Evolutionary conservation across 208 protist genomes (phyloP).

Genomic region (Leptomonas pyrrhocoris): DNA sequence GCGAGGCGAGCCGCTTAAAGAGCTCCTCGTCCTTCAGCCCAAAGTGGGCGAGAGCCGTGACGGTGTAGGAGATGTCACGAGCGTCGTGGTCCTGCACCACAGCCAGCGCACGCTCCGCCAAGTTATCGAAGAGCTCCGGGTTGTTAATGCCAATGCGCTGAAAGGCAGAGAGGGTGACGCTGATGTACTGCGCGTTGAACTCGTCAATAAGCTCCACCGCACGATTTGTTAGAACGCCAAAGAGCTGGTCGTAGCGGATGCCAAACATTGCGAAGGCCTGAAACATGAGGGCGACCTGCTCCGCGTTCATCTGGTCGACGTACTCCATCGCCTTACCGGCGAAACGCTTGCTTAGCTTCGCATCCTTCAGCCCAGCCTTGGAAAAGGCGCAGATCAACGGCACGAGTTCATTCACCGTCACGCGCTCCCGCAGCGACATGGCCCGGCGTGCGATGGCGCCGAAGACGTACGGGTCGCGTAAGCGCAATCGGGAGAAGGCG

Average conservation of each 20-base stretch:
- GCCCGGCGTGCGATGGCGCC: constrained; percentile 82
- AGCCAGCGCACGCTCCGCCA: constrained; percentile 88
- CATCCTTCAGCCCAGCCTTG: constrained; percentile 84
- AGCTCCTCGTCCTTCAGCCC: constrained; percentile 92
- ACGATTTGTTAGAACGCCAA: constrained; percentile 92
- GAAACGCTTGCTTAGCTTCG: constrained; percentile 89
- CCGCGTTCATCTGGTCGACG: constrained; percentile 91
- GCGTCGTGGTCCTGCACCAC: constrained; percentile 92
- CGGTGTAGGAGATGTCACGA: constrained; percentile 77
- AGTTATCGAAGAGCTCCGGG: constrained; percentile 92
- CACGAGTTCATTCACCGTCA: constrained; percentile 90
- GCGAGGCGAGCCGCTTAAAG: constrained; percentile 88
- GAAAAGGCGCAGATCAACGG: constrained; percentile 87
- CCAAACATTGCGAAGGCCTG: constrained; percentile 90
- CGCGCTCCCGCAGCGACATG: constrained; percentile 88
- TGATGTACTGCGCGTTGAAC: constrained; percentile 92
- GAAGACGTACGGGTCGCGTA: constrained; percentile 82
- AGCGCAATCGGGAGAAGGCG: constrained; percentile 81
- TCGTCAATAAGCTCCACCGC: constrained; percentile 93
- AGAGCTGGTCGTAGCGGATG: constrained; percentile 93
- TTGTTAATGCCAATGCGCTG: constrained; percentile 93
- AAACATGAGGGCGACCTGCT: constrained; percentile 89
- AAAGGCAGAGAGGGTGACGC: constrained; percentile 87
- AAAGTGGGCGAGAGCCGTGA: constrained; percentile 91
- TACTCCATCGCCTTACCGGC: constrained; percentile 92